A percentile compares a stretch with the other conserved stretches of the same genome.
These are phyloP conservation scores for Ophiostoma quercus DNA, from an alignment of 2,329 filamentous ascomycete genomes.

Conservation along the genomic window DNA sequence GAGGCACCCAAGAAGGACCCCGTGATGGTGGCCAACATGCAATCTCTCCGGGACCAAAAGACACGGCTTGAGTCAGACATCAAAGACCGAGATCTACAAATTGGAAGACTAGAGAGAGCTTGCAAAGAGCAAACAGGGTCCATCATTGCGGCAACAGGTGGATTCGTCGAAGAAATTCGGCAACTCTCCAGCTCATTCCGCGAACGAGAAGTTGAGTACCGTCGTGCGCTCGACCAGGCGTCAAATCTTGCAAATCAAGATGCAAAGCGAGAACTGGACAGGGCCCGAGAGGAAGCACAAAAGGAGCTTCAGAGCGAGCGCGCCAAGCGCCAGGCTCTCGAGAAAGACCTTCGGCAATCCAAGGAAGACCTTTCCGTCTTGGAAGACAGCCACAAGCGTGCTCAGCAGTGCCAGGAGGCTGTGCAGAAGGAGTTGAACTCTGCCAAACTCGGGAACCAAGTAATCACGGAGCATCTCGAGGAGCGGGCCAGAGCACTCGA, in stretches of 20 bases:
- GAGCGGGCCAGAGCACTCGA: slow-evolving; percentile 17
- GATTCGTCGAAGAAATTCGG: slow-evolving; percentile 17
- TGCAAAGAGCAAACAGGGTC: slow-evolving; percentile 17
- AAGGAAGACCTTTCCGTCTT: slow-evolving; percentile 18
- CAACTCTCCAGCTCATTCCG: slow-evolving; percentile 17
- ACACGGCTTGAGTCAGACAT: slow-evolving; percentile 15
- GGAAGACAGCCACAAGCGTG: slow-evolving; percentile 23
- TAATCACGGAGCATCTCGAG: background rate
- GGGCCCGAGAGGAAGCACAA: slow-evolving; percentile 16
- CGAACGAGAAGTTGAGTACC: slow-evolving; percentile 23
- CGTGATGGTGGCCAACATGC: background rate
- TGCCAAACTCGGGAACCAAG: slow-evolving; percentile 7
- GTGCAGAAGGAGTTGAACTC: slow-evolving; percentile 21
- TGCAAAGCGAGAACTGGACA: slow-evolving; percentile 18
- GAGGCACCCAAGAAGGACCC: slow-evolving; percentile 12
- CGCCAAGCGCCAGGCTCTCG: slow-evolving; percentile 21
- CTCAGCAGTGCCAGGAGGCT: background rate
- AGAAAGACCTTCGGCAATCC: slow-evolving; percentile 23
- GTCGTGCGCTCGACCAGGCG: slow-evolving; percentile 17
- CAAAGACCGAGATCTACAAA: slow-evolving; percentile 17
- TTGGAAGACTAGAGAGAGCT: slow-evolving; percentile 21
- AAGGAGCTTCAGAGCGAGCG: slow-evolving; percentile 25
- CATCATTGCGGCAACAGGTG: background rate
- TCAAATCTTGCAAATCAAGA: slow-evolving; percentile 20
- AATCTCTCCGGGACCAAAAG: slow-evolving; percentile 12